Base-by-base conservation (phyloP, 2,329 filamentous ascomycete species). In the Thermothelomyces thermophilus region DNA sequence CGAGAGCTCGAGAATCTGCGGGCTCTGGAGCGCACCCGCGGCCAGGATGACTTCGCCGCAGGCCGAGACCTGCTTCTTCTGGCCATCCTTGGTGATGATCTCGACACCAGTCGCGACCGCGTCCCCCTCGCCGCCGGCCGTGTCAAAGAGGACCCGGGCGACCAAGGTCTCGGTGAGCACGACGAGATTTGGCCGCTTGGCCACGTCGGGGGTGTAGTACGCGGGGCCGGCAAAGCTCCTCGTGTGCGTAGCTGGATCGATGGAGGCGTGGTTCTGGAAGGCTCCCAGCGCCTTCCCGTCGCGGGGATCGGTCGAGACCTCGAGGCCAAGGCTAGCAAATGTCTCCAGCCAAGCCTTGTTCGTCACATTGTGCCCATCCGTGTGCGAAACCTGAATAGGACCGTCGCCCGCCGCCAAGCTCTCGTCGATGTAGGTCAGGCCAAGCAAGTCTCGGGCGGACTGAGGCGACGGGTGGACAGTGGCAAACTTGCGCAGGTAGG, bases 41-140 rank as follows among this genome's bases (percentile, higher is more conserved):
- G 69, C 65, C 3, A 76, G 56, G 35, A 75, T 66, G 1, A 74
- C 64, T 48, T 74, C 72, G 2, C 19, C 11, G 30, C 20, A 45
- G 35, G 55, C 58, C 3, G 49, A 46, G 20, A 58, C 28, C 0
- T 46, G 42, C 24, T 26, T 46, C 43, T 50, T 57, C 39, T 56
- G 22, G 19, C 63, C 64, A 14, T 61, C 54, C 41, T 62, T 61
- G 36, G 55, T 52, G 54, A 57, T 16, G 16, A 66, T 48, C 39
- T 64, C 55, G 19, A 70, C 66, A 5, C 69, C 68, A 0, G 60
- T 66, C 4, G 66, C 67, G 2, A 60, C 46, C 26, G 64, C 56
- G 11, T 61, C 50, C 6, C 53, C 55, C 6, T 54, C 55, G 14
- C 60, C 56, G 2, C 51, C 50, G 5, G 51, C 37, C 14, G 50